phyloP scores from a whole-genome alignment of 2,329 filamentous ascomycete species.

The Trichoderma atroviride region DNA sequence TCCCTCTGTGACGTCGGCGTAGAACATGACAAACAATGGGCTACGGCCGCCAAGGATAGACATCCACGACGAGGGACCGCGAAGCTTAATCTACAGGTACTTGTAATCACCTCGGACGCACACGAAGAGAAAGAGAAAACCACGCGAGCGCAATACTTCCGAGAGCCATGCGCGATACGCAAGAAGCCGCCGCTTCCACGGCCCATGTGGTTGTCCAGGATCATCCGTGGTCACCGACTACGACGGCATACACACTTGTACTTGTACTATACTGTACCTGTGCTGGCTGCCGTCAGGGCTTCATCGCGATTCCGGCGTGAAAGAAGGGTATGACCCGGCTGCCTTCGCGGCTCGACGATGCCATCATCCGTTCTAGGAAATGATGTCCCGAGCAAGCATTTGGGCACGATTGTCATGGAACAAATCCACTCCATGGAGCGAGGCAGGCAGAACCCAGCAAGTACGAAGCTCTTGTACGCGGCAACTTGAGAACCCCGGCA shows the following conservation, averaged over 20 bases:
- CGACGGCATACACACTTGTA: neutral
- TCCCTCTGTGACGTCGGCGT: slow-evolving; percentile 22
- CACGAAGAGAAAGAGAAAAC: neutral
- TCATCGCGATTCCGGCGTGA: slow-evolving; percentile 14
- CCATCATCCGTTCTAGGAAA: slow-evolving; percentile 14
- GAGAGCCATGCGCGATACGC: slow-evolving; percentile 17
- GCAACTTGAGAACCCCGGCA: slow-evolving; percentile 14
- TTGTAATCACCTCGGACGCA: neutral
- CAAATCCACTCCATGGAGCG: slow-evolving; percentile 11
- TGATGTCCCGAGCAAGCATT: slow-evolving; percentile 6
- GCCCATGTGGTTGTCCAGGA: slow-evolving; percentile 21
- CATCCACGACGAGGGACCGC: neutral
- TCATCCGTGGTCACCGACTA: slow-evolving; percentile 13
- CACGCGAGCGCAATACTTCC: slow-evolving; percentile 23
- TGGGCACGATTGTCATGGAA: neutral
- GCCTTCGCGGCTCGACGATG: slow-evolving; percentile 8
- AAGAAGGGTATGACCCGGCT: slow-evolving; percentile 17
- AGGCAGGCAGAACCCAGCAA: slow-evolving; percentile 1
- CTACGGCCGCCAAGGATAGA: neutral
- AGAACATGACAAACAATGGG: neutral
- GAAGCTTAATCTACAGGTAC: neutral
- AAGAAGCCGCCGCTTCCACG: slow-evolving; percentile 19
- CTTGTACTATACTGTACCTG: too few species aligned
- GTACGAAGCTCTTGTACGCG: neutral
- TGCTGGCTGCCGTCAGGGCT: slow-evolving; percentile 11